Base-by-base conservation (phyloP, 1,284 basidiomycete genomes). In the Phaffia rhodozyma region DNA sequence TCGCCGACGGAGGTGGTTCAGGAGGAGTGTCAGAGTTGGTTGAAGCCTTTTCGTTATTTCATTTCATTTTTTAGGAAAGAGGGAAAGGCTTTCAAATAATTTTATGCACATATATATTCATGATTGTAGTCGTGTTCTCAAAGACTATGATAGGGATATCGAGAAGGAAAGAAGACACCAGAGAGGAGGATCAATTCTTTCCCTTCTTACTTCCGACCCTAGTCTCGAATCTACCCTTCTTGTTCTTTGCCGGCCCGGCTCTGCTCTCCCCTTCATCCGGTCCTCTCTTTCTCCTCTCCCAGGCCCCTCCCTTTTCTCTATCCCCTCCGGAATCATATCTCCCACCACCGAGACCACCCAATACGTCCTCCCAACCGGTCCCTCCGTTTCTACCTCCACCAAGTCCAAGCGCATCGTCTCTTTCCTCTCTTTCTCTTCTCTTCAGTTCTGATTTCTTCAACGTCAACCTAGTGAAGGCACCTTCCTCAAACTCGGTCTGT, bases 401-500 rank as follows among this genome's bases (percentile, higher is more conserved):
- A 75, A 74, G 75, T 58, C 96, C 94, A n/a, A 97, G 79, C 7
- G 91, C 91, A 67, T 97, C 79, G 68, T 92, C 89, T 70, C 84
- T 90, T 75, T 98, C 94, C 74, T 98, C 94, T 67, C 85, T 80
- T 63, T 77, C 77, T n/a, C 94, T 80, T 62, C 85, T 79, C 72
- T 82, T 84, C 25, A 83, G 82, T 62, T 97, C 94, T 72, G 85
- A 86, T 81, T 97, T 97, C 74, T 86, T 89, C 82, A 92, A 87
- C 66, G 94, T 82, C 62, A 97, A 75, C 62, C 94, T 84, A 32
- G 88, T 91, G 78, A 97, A 92, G 75, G 97, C 94, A 62, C 91
- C 89, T 75, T 97, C 94, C 77, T 98, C 94, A 75, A 90, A 98
- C 68, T 91, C 87, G 60, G 84, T 84, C 78, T 86, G 83, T 69